Percentiles rank a stretch among this genome's conserved stretches.
phyloP scores from a whole-genome alignment of 169 alveolate genomes.

The Plasmodium knowlesi region DNA sequence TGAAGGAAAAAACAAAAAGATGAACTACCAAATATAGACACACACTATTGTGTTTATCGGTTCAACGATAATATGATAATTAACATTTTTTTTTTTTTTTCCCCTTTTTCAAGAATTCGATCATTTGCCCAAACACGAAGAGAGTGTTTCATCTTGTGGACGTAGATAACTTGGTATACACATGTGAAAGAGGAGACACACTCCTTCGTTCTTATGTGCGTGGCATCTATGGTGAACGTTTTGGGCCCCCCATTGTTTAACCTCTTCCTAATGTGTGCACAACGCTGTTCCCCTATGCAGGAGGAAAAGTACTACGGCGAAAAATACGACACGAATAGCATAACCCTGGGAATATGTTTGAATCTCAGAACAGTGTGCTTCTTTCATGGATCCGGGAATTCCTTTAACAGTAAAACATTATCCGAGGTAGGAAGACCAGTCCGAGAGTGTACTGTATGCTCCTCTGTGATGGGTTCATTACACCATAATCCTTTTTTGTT shows the following conservation, averaged over 20 bases:
- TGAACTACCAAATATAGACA: neutral
- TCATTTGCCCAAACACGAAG: conserved; percentile 52
- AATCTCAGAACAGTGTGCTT: conserved; percentile 55
- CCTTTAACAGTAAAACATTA: conserved; percentile 37
- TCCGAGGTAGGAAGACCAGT: conserved; percentile 18
- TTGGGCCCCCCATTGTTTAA: neutral
- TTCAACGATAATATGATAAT: neutral
- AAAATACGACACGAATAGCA: conserved; percentile 45
- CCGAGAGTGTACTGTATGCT: neutral
- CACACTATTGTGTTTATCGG: neutral
- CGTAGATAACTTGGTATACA: conserved; percentile 23
- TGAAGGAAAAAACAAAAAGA: neutral
- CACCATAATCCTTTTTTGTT: neutral
- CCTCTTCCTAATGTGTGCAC: neutral
- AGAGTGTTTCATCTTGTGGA: conserved; percentile 64
- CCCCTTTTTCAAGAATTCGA: conserved; percentile 24
- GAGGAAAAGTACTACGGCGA: conserved; percentile 52
- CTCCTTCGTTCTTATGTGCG: neutral
- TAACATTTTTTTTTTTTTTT: neutral
- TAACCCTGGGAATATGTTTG: conserved; percentile 57
- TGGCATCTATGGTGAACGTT: neutral
- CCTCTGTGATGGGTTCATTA: neutral
- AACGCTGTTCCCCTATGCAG: conserved; percentile 4
- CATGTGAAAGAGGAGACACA: neutral
- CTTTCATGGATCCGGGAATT: conserved; percentile 53